Evolutionary conservation across 805 yeast genomes (phyloP), one percentile per base, ranked within the genome.

Genomic region (Kodamaea sagamina): DNA sequence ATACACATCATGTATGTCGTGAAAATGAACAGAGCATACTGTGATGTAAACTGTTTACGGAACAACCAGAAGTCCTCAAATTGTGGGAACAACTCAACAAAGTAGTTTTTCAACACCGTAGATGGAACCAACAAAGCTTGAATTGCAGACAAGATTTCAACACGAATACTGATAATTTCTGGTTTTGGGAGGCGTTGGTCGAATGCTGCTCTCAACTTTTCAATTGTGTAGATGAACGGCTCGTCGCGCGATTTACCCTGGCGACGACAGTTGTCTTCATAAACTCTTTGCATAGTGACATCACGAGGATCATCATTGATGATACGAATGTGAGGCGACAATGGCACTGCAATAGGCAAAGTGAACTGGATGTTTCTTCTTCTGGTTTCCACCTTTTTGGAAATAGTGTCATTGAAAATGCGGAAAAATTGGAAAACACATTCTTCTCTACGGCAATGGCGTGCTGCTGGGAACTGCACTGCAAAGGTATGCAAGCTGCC

Each of bases 11-110:
- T 85, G 58, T 88, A 89, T 0, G 98, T 87, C 75, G 90, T 82
- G 63, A 92, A 92, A 34, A 89, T 81, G 54, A 93, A 86, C 0
- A 96, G 82, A 4, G 97, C 97, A 65, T 92, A 93, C 63, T 90
- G 96, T 19, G 95, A 84, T 4, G 97, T 81, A 59, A 93, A 95
- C 58, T 90, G 97, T 56, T 89, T 89, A 49, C 98, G 79, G 82
- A 95, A 93, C 41, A 92, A 67, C 99, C 99, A 93, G 73, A 92
- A 93, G 57, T 92, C 97, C 62, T 86, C 97, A 61, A 84, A 95
- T 46, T 81, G 77, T 9, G 84, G 75, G 63, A 82, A 93, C 31
- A 82, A 68, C 5, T 72, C 74, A 43, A 83, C 62, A 58, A 89
- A 93, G 61, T 86, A 85, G 51, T 86, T 86, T 57, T 82, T 82